phyloP scores from a whole-genome alignment of 495 filamentous ascomycete species.

The Podospora pseudopauciseta region DNA sequence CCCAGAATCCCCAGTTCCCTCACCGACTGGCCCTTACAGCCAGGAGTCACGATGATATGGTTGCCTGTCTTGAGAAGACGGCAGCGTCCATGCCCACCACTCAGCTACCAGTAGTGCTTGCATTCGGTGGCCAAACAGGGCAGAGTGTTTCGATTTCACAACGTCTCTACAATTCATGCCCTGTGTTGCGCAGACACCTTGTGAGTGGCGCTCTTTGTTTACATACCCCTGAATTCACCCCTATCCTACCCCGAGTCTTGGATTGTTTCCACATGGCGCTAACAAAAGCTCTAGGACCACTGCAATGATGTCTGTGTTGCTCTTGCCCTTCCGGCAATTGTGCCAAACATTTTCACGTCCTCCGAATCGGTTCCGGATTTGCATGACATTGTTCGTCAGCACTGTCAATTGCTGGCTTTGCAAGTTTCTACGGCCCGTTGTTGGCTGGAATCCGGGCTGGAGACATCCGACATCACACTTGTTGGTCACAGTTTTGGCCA shows the following conservation, averaged over 20 bases:
- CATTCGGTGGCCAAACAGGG: constrained; percentile 49
- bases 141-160: constrained; percentile 36
- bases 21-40: neutral
- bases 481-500: constrained; percentile 57
- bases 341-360: constrained; percentile 45
- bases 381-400: constrained; percentile 41
- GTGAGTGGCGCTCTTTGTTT: neutral
- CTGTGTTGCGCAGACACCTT: constrained; percentile 26
- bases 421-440: constrained; percentile 48
- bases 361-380: constrained; percentile 21
- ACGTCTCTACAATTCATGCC: constrained; percentile 30
- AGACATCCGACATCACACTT: constrained; percentile 25
- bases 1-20: neutral
- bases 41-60: neutral
- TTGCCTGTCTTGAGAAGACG: neutral
- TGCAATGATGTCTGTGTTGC: constrained; percentile 37
- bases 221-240: too few relatives aligned
- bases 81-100: neutral
- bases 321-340: constrained; percentile 37
- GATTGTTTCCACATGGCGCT: too few relatives aligned
- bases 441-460: constrained; percentile 51
- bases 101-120: constrained; percentile 36
- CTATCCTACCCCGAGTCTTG: too few relatives aligned
- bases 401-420: constrained; percentile 44
- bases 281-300: too few relatives aligned